Percentiles rank a stretch among this genome's conserved stretches.
These are phyloP conservation scores for Fusarium sp. DNA, from an alignment of 2,329 filamentous ascomycete species.

Conservation along the genomic window DNA sequence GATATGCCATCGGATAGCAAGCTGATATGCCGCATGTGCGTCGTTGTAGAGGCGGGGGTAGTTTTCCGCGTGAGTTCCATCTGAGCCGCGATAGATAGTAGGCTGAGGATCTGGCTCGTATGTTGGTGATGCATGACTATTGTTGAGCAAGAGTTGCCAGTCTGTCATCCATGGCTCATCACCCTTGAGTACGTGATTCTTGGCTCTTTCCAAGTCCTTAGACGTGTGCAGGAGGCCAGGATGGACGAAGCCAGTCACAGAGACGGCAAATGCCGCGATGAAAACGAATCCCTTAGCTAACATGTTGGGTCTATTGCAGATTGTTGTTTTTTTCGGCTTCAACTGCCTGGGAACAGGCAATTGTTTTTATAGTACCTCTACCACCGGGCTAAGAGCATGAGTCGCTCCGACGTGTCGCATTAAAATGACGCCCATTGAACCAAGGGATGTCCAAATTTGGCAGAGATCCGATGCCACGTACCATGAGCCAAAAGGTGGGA, in stretches of 20 bases:
- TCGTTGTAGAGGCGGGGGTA: background rate
- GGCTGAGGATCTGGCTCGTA: background rate
- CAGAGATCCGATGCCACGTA: background rate
- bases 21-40: background rate
- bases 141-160: background rate
- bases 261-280: background rate
- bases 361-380: too few relatives aligned
- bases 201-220: background rate
- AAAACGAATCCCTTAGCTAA: background rate
- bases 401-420: fast-evolving
- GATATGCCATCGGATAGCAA: background rate
- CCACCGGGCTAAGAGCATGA: background rate
- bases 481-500: background rate
- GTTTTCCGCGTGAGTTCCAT: background rate
- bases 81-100: background rate
- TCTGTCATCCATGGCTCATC: background rate
- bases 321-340: background rate
- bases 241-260: background rate
- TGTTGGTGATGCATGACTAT: background rate
- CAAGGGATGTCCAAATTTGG: fast-evolving
- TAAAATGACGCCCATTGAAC: fast-evolving
- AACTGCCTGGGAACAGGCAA: too few relatives aligned
- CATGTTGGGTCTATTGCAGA: background rate
- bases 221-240: background rate
- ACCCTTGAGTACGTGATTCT: background rate